Evolutionary conservation across 768 basidiomycete genomes (phyloP).

Genomic region (Mycena indigotica): DNA sequence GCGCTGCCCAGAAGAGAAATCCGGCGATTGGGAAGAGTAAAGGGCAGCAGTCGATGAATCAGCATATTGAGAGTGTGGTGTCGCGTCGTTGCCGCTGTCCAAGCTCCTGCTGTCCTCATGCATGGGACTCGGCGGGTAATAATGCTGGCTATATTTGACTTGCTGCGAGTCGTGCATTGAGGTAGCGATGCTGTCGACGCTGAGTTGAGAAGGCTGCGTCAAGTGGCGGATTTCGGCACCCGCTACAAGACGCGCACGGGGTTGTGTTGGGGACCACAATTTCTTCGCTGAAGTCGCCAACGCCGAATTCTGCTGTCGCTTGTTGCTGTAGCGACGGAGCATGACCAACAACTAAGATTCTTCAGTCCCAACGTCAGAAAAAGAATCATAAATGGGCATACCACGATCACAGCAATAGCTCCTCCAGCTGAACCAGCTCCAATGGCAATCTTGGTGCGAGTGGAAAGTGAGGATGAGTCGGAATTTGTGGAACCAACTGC

Average conservation of each 20-base stretch:
- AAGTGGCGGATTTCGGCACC: not conserved
- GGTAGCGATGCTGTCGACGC: slow-evolving; percentile 12
- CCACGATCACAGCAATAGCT: slow-evolving; percentile 6
- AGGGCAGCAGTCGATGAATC: not conserved
- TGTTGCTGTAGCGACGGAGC: slow-evolving; percentile 8
- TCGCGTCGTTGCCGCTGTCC: not conserved
- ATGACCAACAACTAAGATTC: slow-evolving; percentile 2
- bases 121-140: not conserved
- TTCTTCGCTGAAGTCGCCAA: slow-evolving; percentile 7
- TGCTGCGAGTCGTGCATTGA: slow-evolving; percentile 16
- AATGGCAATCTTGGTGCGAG: slow-evolving; percentile 12
- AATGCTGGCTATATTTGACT: slow-evolving; percentile 9
- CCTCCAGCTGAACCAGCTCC: slow-evolving; percentile 5
- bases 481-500: not conserved
- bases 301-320: not conserved
- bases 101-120: not conserved
- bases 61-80: not conserved
- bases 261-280: slow-evolving; percentile 9
- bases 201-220: slow-evolving; percentile 5
- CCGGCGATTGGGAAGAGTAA: not conserved
- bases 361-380: not conserved
- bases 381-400: not conserved
- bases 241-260: slow-evolving; percentile 15
- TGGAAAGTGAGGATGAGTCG: slow-evolving; percentile 5
- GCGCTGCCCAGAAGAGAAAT: not conserved